Conservation (phyloP, 306 rosid species). For the apple (Malus domestica) region ASM211411v1 NC_041794.1:33451501-33452000, state of each 20-base stretch:
- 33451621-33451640: background rate
- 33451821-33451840: background rate
- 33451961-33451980: background rate
- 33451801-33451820: conserved; percentile 43
- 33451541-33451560: conserved; percentile 50
- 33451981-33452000: background rate
- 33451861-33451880: background rate
- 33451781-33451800: conserved; percentile 91
- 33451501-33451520: conserved; percentile 92
- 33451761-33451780: conserved; percentile 84
- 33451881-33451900: background rate
- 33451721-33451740: conserved; percentile 72
- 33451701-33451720: conserved; percentile 88
- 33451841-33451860: background rate
- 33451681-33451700: background rate
- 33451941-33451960: background rate
- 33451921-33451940: background rate
- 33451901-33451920: background rate
- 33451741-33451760: conserved; percentile 71
- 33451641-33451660: background rate
- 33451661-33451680: conserved; percentile 13
- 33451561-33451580: conserved; percentile 74
- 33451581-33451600: conserved; percentile 83
- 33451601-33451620: background rate
- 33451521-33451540: conserved; percentile 88